Evolutionary conservation across 768 basidiomycete species (phyloP), one percentile per base, ranked within the genome.

Genomic region (Tulasnella sp.): DNA sequence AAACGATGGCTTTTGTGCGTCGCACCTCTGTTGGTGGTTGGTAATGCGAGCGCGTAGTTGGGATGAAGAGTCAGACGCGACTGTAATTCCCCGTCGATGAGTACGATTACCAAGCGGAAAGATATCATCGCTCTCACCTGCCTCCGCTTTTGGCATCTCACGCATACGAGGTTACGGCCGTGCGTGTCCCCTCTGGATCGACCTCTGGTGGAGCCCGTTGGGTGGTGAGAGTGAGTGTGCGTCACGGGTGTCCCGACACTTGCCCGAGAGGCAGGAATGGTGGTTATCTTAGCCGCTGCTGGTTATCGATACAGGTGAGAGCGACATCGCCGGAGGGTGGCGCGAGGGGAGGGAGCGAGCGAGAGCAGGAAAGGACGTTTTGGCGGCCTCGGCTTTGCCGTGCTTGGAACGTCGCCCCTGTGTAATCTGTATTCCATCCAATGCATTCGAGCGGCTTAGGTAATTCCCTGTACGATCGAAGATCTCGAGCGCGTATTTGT

Each of bases 161-260:
- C 18, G 34, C 76, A 77, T 8, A 46, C 76, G 20, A 77, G 44
- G n/a, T 46, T 46, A 22, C 76, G 42, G 28, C 76, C 76, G 42
- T 54, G 76, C 76, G 54, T 77, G 14, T 7, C 18, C 76, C 48
- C 76, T 28, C 69, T 72, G 14, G 69, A 72, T 41, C 69, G 69
- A 18, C 28, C 24, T 6, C 14, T 72, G 31, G 5, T 31, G 69
- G 40, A 41, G 69, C 14, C 14, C n/a, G 40, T 24, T n/a, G 28
- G 69, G 69, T 16, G 69, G 69, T 31, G 69, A 72, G 69, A 41
- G 69, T 3, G 69, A 72, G 14, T 31, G 40, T 3, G 5, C 69
- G 69, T 72, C 69, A 41, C n/a, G 46, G 20, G 46, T 48, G 46
- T 16, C 6, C 14, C 16, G 46, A 14, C 46, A 2, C 2, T 48